These are phyloP conservation scores for Myxozyma vanderwaltii DNA, from an alignment of 805 yeast genomes.

Conservation along the genomic window DNA sequence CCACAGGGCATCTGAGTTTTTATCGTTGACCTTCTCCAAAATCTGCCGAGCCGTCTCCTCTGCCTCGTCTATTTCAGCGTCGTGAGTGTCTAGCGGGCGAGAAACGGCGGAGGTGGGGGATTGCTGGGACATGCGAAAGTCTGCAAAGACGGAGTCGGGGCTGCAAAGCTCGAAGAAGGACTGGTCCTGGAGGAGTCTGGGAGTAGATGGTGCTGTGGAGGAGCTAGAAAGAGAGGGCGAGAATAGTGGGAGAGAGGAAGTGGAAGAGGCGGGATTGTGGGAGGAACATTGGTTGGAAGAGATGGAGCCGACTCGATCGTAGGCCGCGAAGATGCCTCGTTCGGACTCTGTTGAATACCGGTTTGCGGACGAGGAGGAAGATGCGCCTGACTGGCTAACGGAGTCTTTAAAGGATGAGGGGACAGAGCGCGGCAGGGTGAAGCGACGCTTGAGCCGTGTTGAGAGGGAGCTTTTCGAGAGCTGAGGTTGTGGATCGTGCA, in stretches of 20 bases:
- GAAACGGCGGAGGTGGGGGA: neutral
- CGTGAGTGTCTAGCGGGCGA: neutral
- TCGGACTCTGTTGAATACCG: neutral
- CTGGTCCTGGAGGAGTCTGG: conserved; percentile 15
- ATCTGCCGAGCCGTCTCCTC: conserved; percentile 24
- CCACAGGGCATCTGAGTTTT: conserved; percentile 4
- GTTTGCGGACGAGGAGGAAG: neutral
- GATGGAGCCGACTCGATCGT: neutral
- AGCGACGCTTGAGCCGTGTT: conserved; percentile 23
- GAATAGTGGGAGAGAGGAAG: neutral
- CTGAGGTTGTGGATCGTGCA: conserved; percentile 7
- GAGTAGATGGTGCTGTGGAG: conserved; percentile 16
- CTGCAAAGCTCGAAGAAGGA: conserved; percentile 21
- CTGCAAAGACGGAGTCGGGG: neutral
- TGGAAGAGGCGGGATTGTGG: neutral
- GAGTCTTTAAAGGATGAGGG: conserved; percentile 1
- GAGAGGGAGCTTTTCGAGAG: conserved; percentile 21
- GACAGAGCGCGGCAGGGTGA: conserved; percentile 23
- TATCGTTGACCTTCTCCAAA: conserved; percentile 18
- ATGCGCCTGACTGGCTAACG: too few relatives aligned
- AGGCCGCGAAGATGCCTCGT: neutral
- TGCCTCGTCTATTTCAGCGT: conserved; percentile 12
- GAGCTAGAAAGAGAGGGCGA: neutral
- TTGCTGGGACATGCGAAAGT: neutral
- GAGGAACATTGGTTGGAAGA: neutral